Conservation (phyloP, 169 alveolate species). For the Plasmodium malariae region DNA sequence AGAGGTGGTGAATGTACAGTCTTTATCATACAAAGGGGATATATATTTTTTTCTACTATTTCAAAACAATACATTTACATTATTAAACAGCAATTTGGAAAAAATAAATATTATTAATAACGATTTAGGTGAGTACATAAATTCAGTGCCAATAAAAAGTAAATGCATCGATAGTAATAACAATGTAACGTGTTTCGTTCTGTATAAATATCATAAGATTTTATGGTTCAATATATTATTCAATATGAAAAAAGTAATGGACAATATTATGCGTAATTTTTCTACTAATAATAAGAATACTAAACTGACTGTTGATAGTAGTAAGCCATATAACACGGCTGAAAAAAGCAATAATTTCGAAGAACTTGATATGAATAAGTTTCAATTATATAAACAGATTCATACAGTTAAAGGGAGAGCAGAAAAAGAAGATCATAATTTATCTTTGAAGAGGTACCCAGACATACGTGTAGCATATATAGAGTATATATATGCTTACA, state of each 20-base stretch:
- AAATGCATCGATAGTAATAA: background rate
- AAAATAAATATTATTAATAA: background rate
- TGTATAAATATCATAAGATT: conserved; percentile 40
- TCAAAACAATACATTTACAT: background rate
- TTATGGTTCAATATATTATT: conserved; percentile 29
- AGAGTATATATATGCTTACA: conserved; percentile 15
- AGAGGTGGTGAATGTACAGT: background rate
- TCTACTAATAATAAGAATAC: no score
- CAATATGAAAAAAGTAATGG: no score
- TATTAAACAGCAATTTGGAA: conserved; percentile 25
- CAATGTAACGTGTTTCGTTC: conserved; percentile 31
- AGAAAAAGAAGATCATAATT: no score
- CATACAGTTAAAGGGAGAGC: no score
- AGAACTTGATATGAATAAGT: no score
- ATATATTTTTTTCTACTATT: conserved; percentile 17
- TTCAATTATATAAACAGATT: no score
- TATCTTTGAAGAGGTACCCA: no score
- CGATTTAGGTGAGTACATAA: background rate
- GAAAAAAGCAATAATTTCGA: no score
- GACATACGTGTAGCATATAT: background rate
- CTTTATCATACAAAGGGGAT: conserved; percentile 1
- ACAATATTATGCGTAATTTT: no score
- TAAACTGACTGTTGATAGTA: no score
- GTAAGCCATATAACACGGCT: no score
- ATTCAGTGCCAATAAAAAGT: conserved; percentile 22